Percentiles rank a stretch among this genome's conserved stretches.
Evolutionary conservation across 2,329 filamentous ascomycete species (phyloP).

Genomic region (Simplicillium aogashimaense): DNA sequence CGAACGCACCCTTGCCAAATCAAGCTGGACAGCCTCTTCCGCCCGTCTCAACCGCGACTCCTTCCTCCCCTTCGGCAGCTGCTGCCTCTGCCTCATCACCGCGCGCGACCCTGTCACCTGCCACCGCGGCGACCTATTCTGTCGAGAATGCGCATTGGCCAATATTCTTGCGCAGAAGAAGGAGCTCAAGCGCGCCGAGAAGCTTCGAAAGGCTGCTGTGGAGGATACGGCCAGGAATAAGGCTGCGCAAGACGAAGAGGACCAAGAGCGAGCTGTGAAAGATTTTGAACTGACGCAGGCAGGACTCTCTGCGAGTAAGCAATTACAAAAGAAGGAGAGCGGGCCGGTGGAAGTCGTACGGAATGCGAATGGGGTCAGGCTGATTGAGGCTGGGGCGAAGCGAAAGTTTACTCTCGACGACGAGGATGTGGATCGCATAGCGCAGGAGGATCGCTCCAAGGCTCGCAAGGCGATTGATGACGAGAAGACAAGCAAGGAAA

Average conservation of each 20-base stretch:
- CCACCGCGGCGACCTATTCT: constrained; percentile 80
- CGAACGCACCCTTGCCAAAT: constrained; percentile 74
- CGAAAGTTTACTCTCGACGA: constrained; percentile 69
- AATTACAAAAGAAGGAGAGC: no score
- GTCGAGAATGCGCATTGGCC: constrained; percentile 81
- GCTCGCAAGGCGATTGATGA: constrained; percentile 60
- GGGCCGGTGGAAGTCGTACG: no score
- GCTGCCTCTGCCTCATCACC: constrained; percentile 74
- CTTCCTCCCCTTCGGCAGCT: constrained; percentile 85
- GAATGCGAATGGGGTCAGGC: background rate
- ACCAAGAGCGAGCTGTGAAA: constrained; percentile 56
- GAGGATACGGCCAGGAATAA: constrained; percentile 53
- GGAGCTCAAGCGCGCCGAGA: constrained; percentile 77
- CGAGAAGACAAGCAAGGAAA: constrained; percentile 46
- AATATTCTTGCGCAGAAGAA: constrained; percentile 88
- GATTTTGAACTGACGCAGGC: constrained; percentile 84
- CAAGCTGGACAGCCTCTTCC: constrained; percentile 70
- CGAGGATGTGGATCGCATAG: constrained; percentile 62
- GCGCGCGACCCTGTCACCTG: constrained; percentile 79
- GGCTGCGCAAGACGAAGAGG: constrained; percentile 57
- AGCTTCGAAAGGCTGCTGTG: constrained; percentile 48
- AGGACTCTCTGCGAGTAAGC: constrained; percentile 47
- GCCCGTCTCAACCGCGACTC: constrained; percentile 85
- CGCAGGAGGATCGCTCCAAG: constrained; percentile 58
- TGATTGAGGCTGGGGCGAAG: constrained; percentile 32